Conservation (phyloP, 1,284 basidiomycete species). For the Pseudozyma pruni region DNA sequence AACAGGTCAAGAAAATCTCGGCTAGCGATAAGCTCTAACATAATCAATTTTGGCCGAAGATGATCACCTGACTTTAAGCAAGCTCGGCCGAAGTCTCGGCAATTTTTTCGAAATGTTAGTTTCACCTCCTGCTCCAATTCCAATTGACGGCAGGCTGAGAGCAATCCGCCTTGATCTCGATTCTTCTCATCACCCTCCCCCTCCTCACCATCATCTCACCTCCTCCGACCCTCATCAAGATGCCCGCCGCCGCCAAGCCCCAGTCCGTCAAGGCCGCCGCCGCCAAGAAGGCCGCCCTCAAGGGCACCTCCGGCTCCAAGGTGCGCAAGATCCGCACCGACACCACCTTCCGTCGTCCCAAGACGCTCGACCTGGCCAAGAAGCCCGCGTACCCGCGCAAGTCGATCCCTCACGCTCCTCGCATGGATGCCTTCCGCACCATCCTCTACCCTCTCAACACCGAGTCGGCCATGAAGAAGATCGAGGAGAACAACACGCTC, state of each 20-base stretch:
- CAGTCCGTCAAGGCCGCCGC: constrained; percentile 79
- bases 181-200: background rate
- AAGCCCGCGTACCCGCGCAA: constrained; percentile 93
- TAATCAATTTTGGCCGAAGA: no score
- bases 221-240: constrained; percentile 17
- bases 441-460: constrained; percentile 80
- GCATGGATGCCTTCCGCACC: constrained; percentile 97
- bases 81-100: constrained; percentile 1
- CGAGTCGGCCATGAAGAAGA: constrained; percentile 79
- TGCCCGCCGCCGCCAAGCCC: constrained; percentile 39
- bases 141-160: background rate
- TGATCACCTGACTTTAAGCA: background rate
- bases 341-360: constrained; percentile 95
- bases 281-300: constrained; percentile 95
- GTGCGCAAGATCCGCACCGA: constrained; percentile 85
- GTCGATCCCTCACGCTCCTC: constrained; percentile 89
- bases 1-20: no score
- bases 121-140: background rate
- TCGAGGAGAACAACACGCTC: constrained; percentile 99
- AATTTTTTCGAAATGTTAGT: background rate
- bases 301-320: constrained; percentile 81
- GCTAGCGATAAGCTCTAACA: no score
- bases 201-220: constrained; percentile 17
- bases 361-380: constrained; percentile 87
- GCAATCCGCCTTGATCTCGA: background rate